Percentiles rank a stretch among this genome's conserved stretches.
Evolutionary conservation across 345 rosid species (phyloP).

Genomic region (Angophora floribunda): DNA sequence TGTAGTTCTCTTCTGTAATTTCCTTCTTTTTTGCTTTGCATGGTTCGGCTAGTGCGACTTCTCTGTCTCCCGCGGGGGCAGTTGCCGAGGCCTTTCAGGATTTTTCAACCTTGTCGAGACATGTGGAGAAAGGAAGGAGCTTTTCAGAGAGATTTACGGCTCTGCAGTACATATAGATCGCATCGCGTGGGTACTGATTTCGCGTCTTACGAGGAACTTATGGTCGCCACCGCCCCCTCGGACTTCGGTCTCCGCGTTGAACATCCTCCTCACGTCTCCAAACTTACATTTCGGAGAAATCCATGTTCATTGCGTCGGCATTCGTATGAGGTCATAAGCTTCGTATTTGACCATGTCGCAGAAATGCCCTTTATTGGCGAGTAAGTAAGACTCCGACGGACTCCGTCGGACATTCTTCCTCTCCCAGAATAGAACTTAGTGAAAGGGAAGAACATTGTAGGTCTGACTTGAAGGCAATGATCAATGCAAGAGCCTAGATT

Average conservation of each 20-base stretch:
- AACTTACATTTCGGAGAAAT: background rate
- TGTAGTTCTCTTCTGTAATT: background rate
- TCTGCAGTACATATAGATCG: background rate
- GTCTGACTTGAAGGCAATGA: fast-evolving
- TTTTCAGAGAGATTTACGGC: background rate
- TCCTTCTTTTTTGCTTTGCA: background rate
- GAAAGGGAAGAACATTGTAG: background rate
- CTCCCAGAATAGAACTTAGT: background rate
- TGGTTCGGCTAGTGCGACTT: background rate
- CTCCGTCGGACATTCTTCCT: fast-evolving
- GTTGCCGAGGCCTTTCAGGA: background rate
- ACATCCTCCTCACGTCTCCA: too few relatives aligned
- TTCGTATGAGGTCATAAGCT: background rate
- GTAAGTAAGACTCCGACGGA: background rate
- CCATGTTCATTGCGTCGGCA: background rate
- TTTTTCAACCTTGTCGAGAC: background rate
- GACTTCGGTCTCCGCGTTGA: background rate
- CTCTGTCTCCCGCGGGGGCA: background rate
- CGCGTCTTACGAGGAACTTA: background rate
- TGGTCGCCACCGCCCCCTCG: background rate
- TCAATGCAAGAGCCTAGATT: background rate
- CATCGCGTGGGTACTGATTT: background rate
- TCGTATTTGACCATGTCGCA: background rate
- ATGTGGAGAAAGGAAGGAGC: background rate
- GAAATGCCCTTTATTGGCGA: background rate